A percentile compares a stretch with the other conserved stretches of the same genome.
Conservation (phyloP, 208 protist genomes). For the Leishmania braziliensis region DNA sequence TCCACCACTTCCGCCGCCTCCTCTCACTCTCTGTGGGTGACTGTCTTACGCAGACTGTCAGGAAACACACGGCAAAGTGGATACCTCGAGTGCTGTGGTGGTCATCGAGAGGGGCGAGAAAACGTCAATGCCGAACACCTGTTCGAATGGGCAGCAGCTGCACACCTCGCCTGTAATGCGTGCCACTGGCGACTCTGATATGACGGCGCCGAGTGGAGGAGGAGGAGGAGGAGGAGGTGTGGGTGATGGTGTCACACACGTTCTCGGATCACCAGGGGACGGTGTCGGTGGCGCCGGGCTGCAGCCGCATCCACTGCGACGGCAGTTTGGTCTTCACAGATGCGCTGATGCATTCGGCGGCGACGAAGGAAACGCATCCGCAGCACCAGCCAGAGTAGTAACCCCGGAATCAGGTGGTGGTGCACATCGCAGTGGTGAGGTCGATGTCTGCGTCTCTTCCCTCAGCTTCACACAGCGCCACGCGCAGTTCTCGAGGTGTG, state of each 20-base stretch:
- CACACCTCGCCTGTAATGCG: not conserved
- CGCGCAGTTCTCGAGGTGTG: not conserved
- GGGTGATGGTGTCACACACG: not conserved
- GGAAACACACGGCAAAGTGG: too few relatives aligned
- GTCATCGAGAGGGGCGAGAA: not conserved
- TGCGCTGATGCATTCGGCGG: not conserved
- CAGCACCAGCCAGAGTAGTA: not conserved
- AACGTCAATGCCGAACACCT: not conserved
- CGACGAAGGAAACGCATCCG: not conserved
- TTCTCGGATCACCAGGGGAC: not conserved
- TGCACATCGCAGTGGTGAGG: not conserved
- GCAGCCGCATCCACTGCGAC: not conserved
- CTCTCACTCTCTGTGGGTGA: too few relatives aligned
- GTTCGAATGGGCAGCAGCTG: not conserved
- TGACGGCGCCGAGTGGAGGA: not conserved
- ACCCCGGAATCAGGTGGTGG: not conserved
- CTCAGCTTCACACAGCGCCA: not conserved
- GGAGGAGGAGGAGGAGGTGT: not conserved
- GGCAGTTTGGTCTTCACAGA: not conserved
- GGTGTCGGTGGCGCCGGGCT: not conserved
- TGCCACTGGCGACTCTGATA: not conserved
- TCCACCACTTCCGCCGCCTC: too few relatives aligned
- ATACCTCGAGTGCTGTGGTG: too few relatives aligned
- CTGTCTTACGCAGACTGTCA: too few relatives aligned
- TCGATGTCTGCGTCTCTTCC: not conserved